Percentiles rank a stretch among this genome's conserved stretches.
These are phyloP conservation scores for Penicillium mononematosum DNA, from an alignment of 495 filamentous ascomycete genomes.

Conservation along the genomic window DNA sequence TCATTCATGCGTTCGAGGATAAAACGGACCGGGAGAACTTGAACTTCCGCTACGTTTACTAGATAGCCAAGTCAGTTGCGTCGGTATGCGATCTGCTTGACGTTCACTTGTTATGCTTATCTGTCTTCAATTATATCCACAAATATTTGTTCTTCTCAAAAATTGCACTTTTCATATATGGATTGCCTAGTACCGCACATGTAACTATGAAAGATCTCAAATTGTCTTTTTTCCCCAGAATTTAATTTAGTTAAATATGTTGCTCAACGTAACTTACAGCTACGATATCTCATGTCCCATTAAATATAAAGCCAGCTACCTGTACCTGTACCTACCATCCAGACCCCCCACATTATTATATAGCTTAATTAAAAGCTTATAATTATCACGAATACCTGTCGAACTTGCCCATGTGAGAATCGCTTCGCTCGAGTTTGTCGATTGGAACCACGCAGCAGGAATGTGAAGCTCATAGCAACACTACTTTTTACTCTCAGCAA, in stretches of 20 bases:
- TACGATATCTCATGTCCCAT: not conserved
- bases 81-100: not conserved
- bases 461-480: not conserved
- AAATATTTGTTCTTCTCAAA: not conserved
- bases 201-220: not conserved
- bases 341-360: not conserved
- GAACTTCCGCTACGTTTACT: conserved; percentile 52
- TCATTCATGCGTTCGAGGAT: conserved; percentile 47
- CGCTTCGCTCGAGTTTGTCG: not conserved
- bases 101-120: no score
- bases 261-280: not conserved
- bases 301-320: no score
- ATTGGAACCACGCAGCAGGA: not conserved
- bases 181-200: not conserved
- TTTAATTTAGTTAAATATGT: not conserved
- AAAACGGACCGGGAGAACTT: conserved; percentile 50
- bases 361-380: not conserved
- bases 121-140: not conserved
- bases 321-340: no score
- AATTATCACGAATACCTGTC: not conserved
- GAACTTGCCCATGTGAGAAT: not conserved
- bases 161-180: not conserved
- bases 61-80: not conserved
- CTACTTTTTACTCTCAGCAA: not conserved
- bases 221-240: not conserved